phyloP scores from a whole-genome alignment of 345 rosid species.

The Chamaenerion angustifolium region DNA sequence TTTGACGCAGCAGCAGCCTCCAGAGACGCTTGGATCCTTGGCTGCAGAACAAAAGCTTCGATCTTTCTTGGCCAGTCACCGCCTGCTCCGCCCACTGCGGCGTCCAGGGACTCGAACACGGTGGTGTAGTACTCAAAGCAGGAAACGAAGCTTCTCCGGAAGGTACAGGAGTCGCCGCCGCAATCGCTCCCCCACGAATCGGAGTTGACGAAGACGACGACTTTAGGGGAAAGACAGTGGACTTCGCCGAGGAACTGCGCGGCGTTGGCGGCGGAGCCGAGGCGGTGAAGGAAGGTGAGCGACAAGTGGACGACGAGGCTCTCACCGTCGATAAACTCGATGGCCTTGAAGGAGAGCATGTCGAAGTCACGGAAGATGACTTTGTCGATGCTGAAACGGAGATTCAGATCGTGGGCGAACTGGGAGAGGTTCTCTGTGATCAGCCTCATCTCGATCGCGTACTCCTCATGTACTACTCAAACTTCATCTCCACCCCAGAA shows the following conservation, averaged over 20 bases:
- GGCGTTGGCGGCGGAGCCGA: slow-evolving; percentile 25
- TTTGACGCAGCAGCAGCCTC: slow-evolving; percentile 27
- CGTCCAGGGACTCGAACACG: slow-evolving; percentile 78
- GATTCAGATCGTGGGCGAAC: slow-evolving; percentile 64
- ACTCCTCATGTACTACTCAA: slow-evolving; percentile 69
- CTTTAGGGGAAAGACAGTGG: slow-evolving; percentile 39
- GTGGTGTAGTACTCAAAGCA: slow-evolving; percentile 58
- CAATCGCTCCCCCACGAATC: slow-evolving; percentile 43
- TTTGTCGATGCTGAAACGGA: slow-evolving; percentile 64
- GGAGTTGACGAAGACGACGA: slow-evolving; percentile 51
- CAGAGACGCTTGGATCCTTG: slow-evolving; percentile 46
- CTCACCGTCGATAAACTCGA: slow-evolving; percentile 62
- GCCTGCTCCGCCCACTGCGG: slow-evolving; percentile 30
- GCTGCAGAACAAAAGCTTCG: slow-evolving; percentile 42
- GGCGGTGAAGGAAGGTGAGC: slow-evolving; percentile 47
- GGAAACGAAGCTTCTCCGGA: slow-evolving; percentile 55
- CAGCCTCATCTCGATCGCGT: slow-evolving; percentile 45
- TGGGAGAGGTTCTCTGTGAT: slow-evolving; percentile 64
- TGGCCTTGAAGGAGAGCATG: slow-evolving; percentile 56
- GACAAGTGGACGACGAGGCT: slow-evolving; percentile 45
- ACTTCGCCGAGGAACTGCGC: slow-evolving; percentile 36
- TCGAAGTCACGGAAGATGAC: slow-evolving; percentile 55
- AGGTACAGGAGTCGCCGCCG: slow-evolving; percentile 38
- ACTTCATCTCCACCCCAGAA: slow-evolving; percentile 91
- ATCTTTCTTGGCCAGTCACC: slow-evolving; percentile 55